Conservation (phyloP, 73 alveolate species). For the Uronychia binucleata region DNA sequence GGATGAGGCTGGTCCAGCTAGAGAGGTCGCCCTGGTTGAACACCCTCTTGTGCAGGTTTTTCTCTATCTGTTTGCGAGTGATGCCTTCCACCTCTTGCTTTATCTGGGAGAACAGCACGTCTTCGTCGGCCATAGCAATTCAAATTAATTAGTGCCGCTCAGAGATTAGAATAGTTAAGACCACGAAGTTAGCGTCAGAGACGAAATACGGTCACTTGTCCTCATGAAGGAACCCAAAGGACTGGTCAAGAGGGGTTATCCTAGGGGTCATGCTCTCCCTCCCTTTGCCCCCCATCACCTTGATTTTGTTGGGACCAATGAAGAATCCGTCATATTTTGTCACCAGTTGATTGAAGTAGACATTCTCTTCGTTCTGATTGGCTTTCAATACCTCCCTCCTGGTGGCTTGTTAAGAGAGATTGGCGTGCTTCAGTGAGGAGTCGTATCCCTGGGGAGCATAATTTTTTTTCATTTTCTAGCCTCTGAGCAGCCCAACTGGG, state of each 20-base stretch:
- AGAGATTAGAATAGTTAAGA: no score
- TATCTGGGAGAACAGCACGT: constrained; percentile 54
- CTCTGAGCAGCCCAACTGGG: no score
- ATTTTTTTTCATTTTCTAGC: no score
- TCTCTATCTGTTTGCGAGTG: constrained; percentile 45
- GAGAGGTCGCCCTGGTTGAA: constrained; percentile 78
- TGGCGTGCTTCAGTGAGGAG: no score
- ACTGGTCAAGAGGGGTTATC: neutral
- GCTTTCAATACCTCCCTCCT: neutral
- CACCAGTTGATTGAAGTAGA: no score
- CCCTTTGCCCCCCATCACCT: neutral
- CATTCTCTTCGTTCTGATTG: no score
- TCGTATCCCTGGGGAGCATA: no score
- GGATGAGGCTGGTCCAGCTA: constrained; percentile 69
- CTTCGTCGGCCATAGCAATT: neutral
- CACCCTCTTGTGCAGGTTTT: constrained; percentile 53
- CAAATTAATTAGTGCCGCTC: constrained; percentile 2
- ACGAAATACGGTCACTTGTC: no score
- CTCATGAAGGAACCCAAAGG: neutral
- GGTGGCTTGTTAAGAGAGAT: no score
- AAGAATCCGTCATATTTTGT: neutral
- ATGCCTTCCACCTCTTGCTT: constrained; percentile 61
- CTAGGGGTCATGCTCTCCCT: neutral
- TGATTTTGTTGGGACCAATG: neutral
- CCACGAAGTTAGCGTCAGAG: no score